These are phyloP conservation scores for Rhodomyrtus tomentosa DNA, from an alignment of 345 rosid species.

Conservation along the genomic window DNA sequence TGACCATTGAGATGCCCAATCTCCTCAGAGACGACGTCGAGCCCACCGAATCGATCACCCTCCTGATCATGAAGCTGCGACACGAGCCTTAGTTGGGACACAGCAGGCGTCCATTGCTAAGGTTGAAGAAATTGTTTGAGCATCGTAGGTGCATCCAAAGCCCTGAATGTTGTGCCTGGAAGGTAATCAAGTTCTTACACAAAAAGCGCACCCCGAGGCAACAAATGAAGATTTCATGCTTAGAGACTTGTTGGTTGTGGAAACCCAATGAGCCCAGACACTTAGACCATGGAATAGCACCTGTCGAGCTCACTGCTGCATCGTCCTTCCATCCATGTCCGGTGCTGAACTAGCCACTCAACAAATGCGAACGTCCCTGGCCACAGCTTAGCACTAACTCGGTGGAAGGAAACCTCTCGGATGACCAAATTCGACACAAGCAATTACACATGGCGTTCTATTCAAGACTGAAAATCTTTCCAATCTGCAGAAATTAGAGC, in stretches of 20 bases:
- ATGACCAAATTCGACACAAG: slow-evolving; percentile 51
- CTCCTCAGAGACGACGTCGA: no score
- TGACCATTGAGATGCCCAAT: no score
- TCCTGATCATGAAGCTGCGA: not conserved
- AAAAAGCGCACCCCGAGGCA: no score
- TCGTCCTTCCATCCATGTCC: slow-evolving; percentile 33
- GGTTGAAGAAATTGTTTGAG: no score
- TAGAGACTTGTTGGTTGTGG: not conserved
- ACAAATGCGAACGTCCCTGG: slow-evolving; percentile 91
- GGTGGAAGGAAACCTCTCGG: slow-evolving; percentile 81
- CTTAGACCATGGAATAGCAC: slow-evolving; percentile 11
- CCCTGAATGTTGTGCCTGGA: no score
- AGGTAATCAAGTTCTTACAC: not conserved
- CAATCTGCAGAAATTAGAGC: not conserved
- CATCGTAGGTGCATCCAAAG: no score
- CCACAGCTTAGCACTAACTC: slow-evolving; percentile 94
- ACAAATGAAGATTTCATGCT: not conserved
- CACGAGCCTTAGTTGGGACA: not conserved
- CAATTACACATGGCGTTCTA: not conserved
- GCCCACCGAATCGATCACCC: no score
- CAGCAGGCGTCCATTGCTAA: no score
- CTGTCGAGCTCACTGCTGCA: slow-evolving; percentile 82
- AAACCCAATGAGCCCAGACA: not conserved
- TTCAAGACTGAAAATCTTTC: not conserved
- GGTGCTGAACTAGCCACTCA: slow-evolving; percentile 65